Evolutionary conservation across 2,329 filamentous ascomycete species (phyloP), one percentile per base, ranked within the genome.

Genomic region (Alternaria triticimaculans): DNA sequence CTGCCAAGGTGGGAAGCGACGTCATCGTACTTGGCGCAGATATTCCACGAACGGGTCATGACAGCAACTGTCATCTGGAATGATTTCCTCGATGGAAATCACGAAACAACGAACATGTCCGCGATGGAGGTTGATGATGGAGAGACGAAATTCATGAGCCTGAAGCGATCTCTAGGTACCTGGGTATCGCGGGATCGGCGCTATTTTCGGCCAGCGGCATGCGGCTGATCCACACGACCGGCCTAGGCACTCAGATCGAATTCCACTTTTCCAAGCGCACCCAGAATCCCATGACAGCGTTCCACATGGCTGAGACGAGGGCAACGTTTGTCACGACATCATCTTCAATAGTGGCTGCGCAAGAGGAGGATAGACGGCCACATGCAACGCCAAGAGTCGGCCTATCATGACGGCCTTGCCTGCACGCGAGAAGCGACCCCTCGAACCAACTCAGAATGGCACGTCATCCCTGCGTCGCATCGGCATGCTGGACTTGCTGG

Each of bases 401-500:
- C 20, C 43, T 18, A 26, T 14, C 46, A 54, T 37, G 23, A 65
- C 53, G 46, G 56, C 20, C 15, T 45, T 21, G 51, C 54, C 54
- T 49, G 12, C 33, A 37, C 51, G 51, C 46, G 30, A 46, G 15
- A 53, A 61, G 28, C 48, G 44, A 41, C 61, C 28, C 54, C 57
- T 56, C n/a, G 49, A 45, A 21, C 37, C 49, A 21, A 12, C 30
- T 25, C 55, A 61, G 10, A 61, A 64, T 46, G 63, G 55, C 43
- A 45, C 55, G 30, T 57, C 59, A 10, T 48, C 28, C 15, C 51
- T 72, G 49, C 61, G 54, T 54, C 54, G 44, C 33, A 53, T 74
- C 25, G 67, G 72, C 45, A 61, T 74, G 44, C 60, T 72, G 44
- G 63, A 72, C 25, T 61, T 74, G 21, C 60, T 75, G n/a, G 63